These are phyloP conservation scores for Scalesia atractyloides DNA, from an alignment of 129 eudicot genomes.

Conservation along the genomic window DNA sequence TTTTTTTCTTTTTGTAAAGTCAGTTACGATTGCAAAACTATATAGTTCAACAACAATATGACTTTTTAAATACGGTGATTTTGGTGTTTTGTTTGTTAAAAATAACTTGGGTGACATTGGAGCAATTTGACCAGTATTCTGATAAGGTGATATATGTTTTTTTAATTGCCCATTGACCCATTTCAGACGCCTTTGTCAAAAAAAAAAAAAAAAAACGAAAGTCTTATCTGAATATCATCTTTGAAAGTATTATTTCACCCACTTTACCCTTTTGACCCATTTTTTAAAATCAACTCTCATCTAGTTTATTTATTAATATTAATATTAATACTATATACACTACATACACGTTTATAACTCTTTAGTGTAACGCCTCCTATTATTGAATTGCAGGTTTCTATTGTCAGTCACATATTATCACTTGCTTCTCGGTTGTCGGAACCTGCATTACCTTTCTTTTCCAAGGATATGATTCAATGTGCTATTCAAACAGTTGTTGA, in stretches of 20 bases:
- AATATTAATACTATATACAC: background rate
- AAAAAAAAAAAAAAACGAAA: background rate
- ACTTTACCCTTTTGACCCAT: background rate
- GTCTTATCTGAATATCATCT: background rate
- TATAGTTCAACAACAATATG: background rate
- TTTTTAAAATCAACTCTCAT: background rate
- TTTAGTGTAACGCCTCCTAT: slow-evolving; percentile 13
- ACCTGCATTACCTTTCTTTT: slow-evolving; percentile 76
- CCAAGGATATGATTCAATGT: slow-evolving; percentile 56
- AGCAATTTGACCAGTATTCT: background rate
- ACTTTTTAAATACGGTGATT: background rate
- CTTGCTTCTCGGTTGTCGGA: slow-evolving; percentile 72
- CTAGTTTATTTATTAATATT: background rate
- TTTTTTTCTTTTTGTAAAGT: background rate
- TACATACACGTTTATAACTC: background rate
- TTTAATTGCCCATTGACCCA: background rate
- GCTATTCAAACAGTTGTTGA: slow-evolving; percentile 90
- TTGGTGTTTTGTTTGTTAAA: background rate
- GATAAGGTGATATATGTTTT: background rate
- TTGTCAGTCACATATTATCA: slow-evolving; percentile 71
- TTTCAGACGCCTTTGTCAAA: background rate
- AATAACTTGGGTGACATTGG: background rate
- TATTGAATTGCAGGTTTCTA: slow-evolving; percentile 67
- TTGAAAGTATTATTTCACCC: background rate
- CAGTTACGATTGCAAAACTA: background rate